phyloP scores from a whole-genome alignment of 2,329 filamentous ascomycete genomes.

The Fusarium sp. region DNA sequence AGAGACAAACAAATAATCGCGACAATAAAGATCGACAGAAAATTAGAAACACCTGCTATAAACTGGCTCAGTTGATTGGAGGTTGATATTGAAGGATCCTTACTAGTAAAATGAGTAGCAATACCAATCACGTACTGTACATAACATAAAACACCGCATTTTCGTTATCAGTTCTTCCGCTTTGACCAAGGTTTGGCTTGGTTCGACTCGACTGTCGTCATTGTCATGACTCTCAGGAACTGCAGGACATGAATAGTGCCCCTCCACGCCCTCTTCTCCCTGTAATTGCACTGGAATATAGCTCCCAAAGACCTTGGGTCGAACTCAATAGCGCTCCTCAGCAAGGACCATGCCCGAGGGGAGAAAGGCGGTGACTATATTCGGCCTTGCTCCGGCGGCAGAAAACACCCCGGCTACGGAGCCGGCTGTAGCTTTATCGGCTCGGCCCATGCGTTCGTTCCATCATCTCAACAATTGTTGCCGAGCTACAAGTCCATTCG shows the following conservation, averaged over 20 bases:
- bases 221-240: slow-evolving; percentile 26
- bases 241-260: slow-evolving; percentile 18
- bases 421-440: slow-evolving; percentile 39
- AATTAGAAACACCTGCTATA: slow-evolving; percentile 28
- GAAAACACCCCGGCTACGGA: slow-evolving; percentile 43
- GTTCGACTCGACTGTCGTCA: slow-evolving; percentile 30
- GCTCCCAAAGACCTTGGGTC: slow-evolving; percentile 12
- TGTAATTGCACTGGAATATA: slow-evolving; percentile 13
- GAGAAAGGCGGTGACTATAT: slow-evolving; percentile 39
- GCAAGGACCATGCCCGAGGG: background rate
- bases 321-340: slow-evolving; percentile 3
- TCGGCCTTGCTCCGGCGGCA: slow-evolving; percentile 33
- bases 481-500: slow-evolving; percentile 17
- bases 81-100: slow-evolving; percentile 18
- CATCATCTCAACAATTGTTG: slow-evolving; percentile 37
- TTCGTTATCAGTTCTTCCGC: slow-evolving; percentile 22
- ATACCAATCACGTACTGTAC: slow-evolving; percentile 25
- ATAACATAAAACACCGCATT: slow-evolving; percentile 37
- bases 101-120: slow-evolving; percentile 24
- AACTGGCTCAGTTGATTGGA: slow-evolving; percentile 39
- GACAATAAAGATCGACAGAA: slow-evolving; percentile 31
- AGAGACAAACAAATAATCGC: slow-evolving; percentile 25
- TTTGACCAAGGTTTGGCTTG: slow-evolving; percentile 14
- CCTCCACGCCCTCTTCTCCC: slow-evolving; percentile 34
- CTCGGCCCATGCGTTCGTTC: slow-evolving; percentile 40